Percentiles rank a stretch among this genome's conserved stretches.
Conservation (phyloP, 1,284 basidiomycete species). For the Ceratobasidium sp. region DNA sequence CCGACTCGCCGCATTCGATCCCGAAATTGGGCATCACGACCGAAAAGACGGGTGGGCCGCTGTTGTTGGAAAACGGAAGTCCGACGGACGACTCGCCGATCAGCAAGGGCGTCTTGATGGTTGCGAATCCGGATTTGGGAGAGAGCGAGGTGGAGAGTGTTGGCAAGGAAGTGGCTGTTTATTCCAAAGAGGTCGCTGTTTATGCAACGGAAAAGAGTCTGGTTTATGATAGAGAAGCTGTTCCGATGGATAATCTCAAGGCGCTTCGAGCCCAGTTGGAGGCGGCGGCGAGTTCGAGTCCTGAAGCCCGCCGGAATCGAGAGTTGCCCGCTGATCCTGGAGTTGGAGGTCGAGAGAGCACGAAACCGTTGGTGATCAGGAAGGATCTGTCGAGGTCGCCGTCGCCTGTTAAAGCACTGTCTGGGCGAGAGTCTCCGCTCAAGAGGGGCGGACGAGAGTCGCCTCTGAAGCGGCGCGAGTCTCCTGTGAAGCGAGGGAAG, state of each 20-base stretch:
- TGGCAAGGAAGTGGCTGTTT: not conserved
- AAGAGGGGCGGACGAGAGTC: conserved; percentile 7
- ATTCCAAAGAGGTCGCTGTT: not conserved
- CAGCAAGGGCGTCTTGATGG: conserved; percentile 16
- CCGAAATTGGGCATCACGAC: conserved; percentile 37
- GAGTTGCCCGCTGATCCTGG: conserved; percentile 16
- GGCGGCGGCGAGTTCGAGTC: not conserved
- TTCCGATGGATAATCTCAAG: not conserved
- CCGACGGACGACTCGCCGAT: conserved; percentile 34
- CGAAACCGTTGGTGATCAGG: conserved; percentile 28
- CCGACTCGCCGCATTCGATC: conserved; percentile 35
- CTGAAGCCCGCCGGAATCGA: conserved; percentile 1
- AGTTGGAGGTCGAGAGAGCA: not conserved
- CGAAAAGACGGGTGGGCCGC: not conserved
- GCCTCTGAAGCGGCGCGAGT: conserved; percentile 5
- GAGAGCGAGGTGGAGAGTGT: not conserved
- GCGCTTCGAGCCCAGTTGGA: not conserved
- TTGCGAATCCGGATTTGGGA: conserved; percentile 24
- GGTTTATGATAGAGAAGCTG: too few species aligned
- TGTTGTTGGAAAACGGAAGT: conserved; percentile 23
- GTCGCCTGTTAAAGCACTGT: conserved; percentile 19
- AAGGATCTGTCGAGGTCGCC: conserved; percentile 34
- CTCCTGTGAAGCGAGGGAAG: conserved; percentile 17
- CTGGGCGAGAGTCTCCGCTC: conserved; percentile 11
- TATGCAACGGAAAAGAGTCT: too few species aligned